Base-by-base conservation (phyloP, 768 basidiomycete genomes). In the Amanita exitialis region DNA sequence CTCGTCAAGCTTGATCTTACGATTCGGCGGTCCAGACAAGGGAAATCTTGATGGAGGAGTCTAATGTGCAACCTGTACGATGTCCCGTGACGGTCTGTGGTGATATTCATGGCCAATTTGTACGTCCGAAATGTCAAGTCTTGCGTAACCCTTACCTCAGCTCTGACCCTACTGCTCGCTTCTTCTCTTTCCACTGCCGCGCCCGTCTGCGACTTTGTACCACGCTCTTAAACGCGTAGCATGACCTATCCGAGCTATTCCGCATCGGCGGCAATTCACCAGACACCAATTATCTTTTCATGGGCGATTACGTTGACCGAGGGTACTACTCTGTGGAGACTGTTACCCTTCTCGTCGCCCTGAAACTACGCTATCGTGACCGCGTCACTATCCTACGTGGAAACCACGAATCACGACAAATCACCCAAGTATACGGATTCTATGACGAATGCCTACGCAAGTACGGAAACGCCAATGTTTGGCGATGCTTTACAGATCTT, bases 311-410 rank as follows among this genome's bases (percentile, higher is more conserved):
- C 65, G 96, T 98, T 60, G 96, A 97, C 73, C 83, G 94, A 62
- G 95, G 95, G 16, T 99, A 97, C 76, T 98, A 97, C 72, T 96
- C 93, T 16, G 95, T 99, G 51, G 96, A 99, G 72, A 99, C 96
- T 1, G 94, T 99, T 59, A 96, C 94, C 10, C 77, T 98, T 6
- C 86, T 99, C 45, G 93, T 99, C 55, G 91, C 96, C 16, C 78
- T 98, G 65, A 99, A 99, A 73, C 75, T 99, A 57, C 87, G 96
- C 62, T 98, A 99, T 71, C 90, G 93, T 56, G 95, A 98, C 69
- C 86, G 95, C 48, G 92, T 98, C 59, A 98, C 96, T 53, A 95
- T 99, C 64, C 76, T 99, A 37, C 86, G 96, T 56, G 96, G 96
- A 37, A 98, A 99, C 68, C 96, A 99, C 76, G 96, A 99, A 70